Evolutionary conservation across 345 rosid species (phyloP).

Genomic region (Gossypioides kirkii): DNA sequence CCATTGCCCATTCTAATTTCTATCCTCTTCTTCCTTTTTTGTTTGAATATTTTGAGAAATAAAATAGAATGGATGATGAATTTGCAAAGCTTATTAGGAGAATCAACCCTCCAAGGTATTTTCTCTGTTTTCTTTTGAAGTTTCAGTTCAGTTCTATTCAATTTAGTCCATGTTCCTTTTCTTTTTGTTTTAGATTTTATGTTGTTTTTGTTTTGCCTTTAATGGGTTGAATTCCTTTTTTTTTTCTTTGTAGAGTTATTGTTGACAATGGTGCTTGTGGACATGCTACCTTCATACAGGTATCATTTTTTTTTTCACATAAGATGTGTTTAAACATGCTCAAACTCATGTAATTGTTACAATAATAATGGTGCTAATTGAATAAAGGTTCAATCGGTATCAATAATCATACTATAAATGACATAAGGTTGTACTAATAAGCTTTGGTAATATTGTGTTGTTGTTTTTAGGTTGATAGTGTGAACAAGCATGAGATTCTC

Average conservation of each 20-base stretch:
- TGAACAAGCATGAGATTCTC: constrained; percentile 37
- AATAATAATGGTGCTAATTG: background rate
- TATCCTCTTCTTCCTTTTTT: background rate
- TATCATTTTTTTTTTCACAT: background rate
- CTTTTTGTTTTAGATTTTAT: background rate
- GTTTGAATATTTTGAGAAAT: background rate
- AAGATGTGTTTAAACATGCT: background rate
- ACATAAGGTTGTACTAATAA: background rate
- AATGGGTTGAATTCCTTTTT: background rate
- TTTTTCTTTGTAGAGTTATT: constrained; percentile 37
- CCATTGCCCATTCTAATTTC: background rate
- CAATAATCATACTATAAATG: background rate
- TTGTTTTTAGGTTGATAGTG: constrained; percentile 35
- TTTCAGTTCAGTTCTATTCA: background rate
- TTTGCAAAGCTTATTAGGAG: constrained; percentile 45
- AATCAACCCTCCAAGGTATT: constrained; percentile 19
- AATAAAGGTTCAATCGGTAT: background rate
- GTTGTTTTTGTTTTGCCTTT: background rate
- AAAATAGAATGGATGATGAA: constrained; percentile 38
- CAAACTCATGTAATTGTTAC: too few species aligned
- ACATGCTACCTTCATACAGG: constrained; percentile 47
- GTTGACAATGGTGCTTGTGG: constrained; percentile 38
- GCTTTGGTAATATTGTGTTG: background rate
- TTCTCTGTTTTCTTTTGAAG: background rate
- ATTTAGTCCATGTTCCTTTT: background rate